Conservation (phyloP, 805 yeast genomes). For the Zygosaccharomyces rouxii region DNA sequence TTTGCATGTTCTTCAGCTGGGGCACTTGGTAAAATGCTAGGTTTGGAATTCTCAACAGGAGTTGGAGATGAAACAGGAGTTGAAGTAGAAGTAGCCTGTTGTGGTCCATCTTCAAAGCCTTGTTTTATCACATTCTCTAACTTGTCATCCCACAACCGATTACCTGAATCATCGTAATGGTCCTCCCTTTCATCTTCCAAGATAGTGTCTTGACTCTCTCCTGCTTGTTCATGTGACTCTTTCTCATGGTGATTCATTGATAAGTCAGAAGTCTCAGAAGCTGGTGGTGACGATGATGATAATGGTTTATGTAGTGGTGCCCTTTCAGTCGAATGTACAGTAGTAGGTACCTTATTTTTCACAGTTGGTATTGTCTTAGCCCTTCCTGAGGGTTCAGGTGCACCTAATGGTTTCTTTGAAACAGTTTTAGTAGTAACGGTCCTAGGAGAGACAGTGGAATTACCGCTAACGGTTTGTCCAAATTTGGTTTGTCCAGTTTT, state of each 20-base stretch:
- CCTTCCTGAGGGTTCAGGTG: background rate
- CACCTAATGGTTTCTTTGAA: background rate
- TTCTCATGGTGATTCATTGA: background rate
- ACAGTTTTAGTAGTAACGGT: background rate
- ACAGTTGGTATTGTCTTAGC: background rate
- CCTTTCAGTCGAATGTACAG: background rate
- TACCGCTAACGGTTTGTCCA: background rate
- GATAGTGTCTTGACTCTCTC: constrained; percentile 2
- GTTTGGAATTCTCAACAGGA: background rate
- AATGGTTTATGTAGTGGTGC: background rate
- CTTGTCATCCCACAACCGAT: background rate
- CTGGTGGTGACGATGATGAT: background rate
- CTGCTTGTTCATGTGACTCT: background rate
- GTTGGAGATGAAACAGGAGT: background rate
- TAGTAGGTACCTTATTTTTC: background rate
- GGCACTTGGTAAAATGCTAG: background rate
- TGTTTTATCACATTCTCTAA: constrained; percentile 3
- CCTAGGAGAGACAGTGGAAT: background rate
- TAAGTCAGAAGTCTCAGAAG: background rate
- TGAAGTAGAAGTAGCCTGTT: background rate
- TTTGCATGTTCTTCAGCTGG: background rate
- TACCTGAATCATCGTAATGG: background rate
- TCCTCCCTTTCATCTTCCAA: constrained; percentile 3
- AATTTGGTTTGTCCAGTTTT: too few species aligned
- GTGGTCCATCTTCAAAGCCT: background rate